Evolutionary conservation across 2,329 filamentous ascomycete genomes (phyloP).

Genomic region (Fusarium sp.): DNA sequence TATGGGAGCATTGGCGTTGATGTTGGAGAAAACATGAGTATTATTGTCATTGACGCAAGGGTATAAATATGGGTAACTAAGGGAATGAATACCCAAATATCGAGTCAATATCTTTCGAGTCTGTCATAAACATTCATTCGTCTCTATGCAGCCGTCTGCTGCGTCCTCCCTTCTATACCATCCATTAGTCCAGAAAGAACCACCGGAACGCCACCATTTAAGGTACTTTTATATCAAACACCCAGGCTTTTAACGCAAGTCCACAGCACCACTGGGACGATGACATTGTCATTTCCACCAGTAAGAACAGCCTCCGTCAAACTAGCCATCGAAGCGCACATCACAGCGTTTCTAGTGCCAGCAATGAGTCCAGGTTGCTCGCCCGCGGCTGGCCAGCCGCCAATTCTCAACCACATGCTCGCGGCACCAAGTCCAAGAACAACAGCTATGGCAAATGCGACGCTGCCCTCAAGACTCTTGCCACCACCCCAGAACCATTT

Average conservation of each 20-base stretch:
- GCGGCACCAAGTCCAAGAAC: conserved; percentile 78
- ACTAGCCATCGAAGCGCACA: conserved; percentile 85
- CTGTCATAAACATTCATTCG: conserved; percentile 44
- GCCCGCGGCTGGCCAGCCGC: conserved; percentile 74
- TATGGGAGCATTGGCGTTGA: conserved; percentile 20
- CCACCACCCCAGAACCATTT: conserved; percentile 99
- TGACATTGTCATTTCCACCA: conserved; percentile 97
- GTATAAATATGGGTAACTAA: conserved; percentile 32
- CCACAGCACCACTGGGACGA: conserved; percentile 95
- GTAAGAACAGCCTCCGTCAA: conserved; percentile 95
- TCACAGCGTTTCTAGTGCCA: conserved; percentile 72
- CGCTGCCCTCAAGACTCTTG: conserved; percentile 90
- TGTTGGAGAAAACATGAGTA: conserved; percentile 13
- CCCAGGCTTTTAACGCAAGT: conserved; percentile 85
- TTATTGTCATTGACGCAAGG: conserved; percentile 21
- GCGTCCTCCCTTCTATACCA: conserved; percentile 21
- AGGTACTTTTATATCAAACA: conserved; percentile 55
- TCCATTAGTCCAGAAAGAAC: conserved; percentile 1
- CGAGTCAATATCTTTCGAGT: conserved; percentile 7
- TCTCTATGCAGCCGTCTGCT: conserved; percentile 34
- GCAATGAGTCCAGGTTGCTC: conserved; percentile 54
- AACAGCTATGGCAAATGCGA: conserved; percentile 86
- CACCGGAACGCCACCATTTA: conserved; percentile 31
- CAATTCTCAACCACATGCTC: conserved; percentile 79
- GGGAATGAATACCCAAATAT: conserved; percentile 4